These are phyloP conservation scores for Schizophyllum amplum DNA, from an alignment of 1,284 basidiomycete genomes.

Conservation along the genomic window DNA sequence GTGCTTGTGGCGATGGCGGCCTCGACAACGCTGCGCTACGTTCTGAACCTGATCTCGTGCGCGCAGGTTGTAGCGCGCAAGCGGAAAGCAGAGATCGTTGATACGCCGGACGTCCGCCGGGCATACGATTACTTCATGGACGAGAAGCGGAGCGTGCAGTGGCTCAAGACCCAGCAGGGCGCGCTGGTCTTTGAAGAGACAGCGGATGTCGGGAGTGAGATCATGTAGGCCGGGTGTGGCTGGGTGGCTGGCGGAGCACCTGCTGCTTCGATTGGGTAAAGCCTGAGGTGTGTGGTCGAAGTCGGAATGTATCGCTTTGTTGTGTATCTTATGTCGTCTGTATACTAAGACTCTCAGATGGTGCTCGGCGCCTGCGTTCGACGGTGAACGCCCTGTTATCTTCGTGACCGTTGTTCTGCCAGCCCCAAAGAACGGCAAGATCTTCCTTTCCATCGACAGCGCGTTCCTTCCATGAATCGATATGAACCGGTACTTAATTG, in stretches of 20 bases:
- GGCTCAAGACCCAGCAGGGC: constrained; percentile 83
- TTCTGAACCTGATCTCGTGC: constrained; percentile 89
- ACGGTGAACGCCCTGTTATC: no score
- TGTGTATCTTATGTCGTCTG: not conserved
- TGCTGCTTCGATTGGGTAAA: constrained; percentile 13
- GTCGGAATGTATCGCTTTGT: constrained; percentile 9
- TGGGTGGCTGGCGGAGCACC: no score
- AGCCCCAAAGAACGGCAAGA: no score
- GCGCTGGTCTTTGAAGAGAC: constrained; percentile 67
- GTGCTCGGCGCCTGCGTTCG: no score
- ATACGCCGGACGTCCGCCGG: constrained; percentile 76
- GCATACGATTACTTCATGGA: constrained; percentile 93
- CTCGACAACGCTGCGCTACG: constrained; percentile 84
- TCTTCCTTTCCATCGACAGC: no score
- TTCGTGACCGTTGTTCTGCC: no score
- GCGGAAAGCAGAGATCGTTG: constrained; percentile 70
- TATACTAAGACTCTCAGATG: no score
- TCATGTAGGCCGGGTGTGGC: constrained; percentile 24
- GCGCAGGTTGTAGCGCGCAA: constrained; percentile 79
- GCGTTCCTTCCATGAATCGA: no score
- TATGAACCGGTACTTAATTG: no score
- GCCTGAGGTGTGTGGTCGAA: constrained; percentile 17
- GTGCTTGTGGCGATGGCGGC: constrained; percentile 82
- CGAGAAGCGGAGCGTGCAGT: constrained; percentile 90
- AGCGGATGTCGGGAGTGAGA: constrained; percentile 24